Evolutionary conservation across 345 rosid species (phyloP), one percentile per base, ranked within the genome.

Genomic region (Gynandropsis gynandra): DNA sequence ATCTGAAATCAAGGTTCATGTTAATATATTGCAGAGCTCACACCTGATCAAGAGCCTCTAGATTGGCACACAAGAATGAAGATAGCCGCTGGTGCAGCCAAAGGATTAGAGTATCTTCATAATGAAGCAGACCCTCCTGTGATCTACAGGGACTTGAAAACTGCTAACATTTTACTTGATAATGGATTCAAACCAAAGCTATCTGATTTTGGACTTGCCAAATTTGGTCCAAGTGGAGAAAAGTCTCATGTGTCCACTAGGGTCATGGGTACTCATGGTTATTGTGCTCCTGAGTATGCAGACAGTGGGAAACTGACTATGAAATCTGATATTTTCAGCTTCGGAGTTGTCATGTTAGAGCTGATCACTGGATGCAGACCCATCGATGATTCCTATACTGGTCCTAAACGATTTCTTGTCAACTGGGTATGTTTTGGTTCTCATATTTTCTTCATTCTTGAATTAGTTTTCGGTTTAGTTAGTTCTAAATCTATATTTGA

Each of bases 141-240:
- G 54, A 82, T 85, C 42, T 76, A 61, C 58, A 76, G 85, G 59
- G 90, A 85, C 56, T 33, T 85, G 62, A 82, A 82, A 51, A 47
- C 85, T 14, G 58, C 87, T 11, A 82, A 85, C 60, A 75, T 85
- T 56, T 44, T 85, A 50, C 34, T 85, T 46, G 76, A 59, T 8
- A 66, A 78, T 3, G 74, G 38, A 9, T 78, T 65, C 47, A 70
- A 73, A 7, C 72, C 85, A 0, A 82, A 76, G 56, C 85, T 82
- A 10, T 85, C 90, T 27, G 87, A 80, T 66, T 85, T 85, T 27
- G 90, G 95, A 17, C 79, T 85, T 0, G 87, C 95, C 1, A 85
- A 85, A 62, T 78, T 82, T 27, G 85, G 80, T 52, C 95, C 87
- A 1, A 64, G 14, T 0, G 78, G 61, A 33, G 85, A 73, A 29